These are phyloP conservation scores for Aotearoamyces nothofagi DNA, from an alignment of 2,329 filamentous ascomycete species.

Conservation along the genomic window DNA sequence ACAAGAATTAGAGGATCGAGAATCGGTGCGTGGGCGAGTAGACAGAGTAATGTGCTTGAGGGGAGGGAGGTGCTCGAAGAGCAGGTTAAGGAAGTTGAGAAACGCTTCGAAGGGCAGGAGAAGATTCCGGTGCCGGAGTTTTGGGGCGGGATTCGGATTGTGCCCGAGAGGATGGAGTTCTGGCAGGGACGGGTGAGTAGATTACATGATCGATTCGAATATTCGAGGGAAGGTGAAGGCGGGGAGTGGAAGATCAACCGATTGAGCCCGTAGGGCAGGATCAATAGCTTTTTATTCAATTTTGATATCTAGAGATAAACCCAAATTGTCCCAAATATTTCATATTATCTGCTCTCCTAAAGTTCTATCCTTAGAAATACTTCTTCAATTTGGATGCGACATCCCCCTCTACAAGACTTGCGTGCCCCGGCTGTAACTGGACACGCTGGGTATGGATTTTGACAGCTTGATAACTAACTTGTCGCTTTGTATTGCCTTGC, in stretches of 20 bases:
- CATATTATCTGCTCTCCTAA: too few species aligned
- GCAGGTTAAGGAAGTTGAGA: slow-evolving; percentile 64
- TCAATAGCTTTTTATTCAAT: too few species aligned
- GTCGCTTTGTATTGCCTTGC: too few species aligned
- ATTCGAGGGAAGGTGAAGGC: slow-evolving; percentile 38
- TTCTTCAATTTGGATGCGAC: too few species aligned
- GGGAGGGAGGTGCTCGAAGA: slow-evolving; percentile 60
- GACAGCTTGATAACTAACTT: too few species aligned
- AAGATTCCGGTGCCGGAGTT: slow-evolving; percentile 83
- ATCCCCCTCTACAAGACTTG: too few species aligned
- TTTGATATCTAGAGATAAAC: too few species aligned
- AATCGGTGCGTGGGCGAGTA: slow-evolving; percentile 86
- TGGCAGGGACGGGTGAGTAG: slow-evolving; percentile 87
- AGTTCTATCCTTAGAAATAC: too few species aligned
- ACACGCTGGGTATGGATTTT: too few species aligned
- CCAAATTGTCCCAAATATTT: too few species aligned
- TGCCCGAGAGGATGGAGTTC: slow-evolving; percentile 83
- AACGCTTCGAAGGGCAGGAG: slow-evolving; percentile 58
- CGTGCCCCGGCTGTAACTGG: too few species aligned
- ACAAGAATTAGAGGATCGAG: slow-evolving; percentile 63
- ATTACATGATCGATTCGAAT: slow-evolving; percentile 86
- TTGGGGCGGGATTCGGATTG: slow-evolving; percentile 81
- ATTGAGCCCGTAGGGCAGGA: slow-evolving; percentile 50
- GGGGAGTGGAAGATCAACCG: slow-evolving; percentile 54
- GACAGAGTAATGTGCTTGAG: slow-evolving; percentile 65